Percentiles rank a stretch among this genome's conserved stretches.
Evolutionary conservation across 202 grass and related monocot species (phyloP).

Genomic region (Zizania palustris): DNA sequence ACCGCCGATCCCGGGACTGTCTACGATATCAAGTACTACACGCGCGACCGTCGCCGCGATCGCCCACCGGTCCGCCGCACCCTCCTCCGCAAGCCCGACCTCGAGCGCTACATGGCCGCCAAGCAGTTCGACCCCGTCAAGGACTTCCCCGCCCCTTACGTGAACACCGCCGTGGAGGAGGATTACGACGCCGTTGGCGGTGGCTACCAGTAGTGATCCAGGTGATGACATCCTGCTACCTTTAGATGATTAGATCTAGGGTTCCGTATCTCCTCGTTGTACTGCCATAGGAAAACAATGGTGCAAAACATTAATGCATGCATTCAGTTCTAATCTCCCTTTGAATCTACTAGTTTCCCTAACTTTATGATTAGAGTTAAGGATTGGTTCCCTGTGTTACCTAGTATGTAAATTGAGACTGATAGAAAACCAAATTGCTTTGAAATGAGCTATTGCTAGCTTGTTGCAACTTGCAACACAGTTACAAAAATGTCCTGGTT

Average conservation of each 20-base stretch:
- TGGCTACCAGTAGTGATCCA: slow-evolving; percentile 78
- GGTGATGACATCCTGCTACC: slow-evolving; percentile 30
- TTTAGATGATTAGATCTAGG: slow-evolving; percentile 48
- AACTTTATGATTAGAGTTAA: neutral
- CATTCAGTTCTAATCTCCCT: neutral
- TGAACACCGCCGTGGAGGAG: slow-evolving; percentile 64
- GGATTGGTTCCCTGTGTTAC: neutral
- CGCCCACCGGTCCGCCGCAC: slow-evolving; percentile 80
- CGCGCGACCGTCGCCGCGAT: slow-evolving; percentile 68
- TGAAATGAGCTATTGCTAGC: slow-evolving; percentile 16
- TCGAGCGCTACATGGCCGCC: slow-evolving; percentile 82
- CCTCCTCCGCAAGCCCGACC: slow-evolving; percentile 74
- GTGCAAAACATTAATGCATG: neutral
- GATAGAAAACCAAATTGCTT: neutral
- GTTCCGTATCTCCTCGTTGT: slow-evolving; percentile 19
- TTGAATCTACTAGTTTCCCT: neutral
- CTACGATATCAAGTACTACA: slow-evolving; percentile 92
- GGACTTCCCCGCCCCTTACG: slow-evolving; percentile 74
- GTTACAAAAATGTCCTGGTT: neutral
- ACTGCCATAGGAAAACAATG: neutral
- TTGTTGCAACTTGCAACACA: slow-evolving; percentile 20
- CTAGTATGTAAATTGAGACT: neutral
- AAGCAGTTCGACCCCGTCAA: slow-evolving; percentile 74
- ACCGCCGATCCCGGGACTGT: slow-evolving; percentile 83
- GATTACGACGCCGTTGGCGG: slow-evolving; percentile 67